Evolutionary conservation across 2,329 filamentous ascomycete species (phyloP).

Genomic region (Leptographium galeiforme): DNA sequence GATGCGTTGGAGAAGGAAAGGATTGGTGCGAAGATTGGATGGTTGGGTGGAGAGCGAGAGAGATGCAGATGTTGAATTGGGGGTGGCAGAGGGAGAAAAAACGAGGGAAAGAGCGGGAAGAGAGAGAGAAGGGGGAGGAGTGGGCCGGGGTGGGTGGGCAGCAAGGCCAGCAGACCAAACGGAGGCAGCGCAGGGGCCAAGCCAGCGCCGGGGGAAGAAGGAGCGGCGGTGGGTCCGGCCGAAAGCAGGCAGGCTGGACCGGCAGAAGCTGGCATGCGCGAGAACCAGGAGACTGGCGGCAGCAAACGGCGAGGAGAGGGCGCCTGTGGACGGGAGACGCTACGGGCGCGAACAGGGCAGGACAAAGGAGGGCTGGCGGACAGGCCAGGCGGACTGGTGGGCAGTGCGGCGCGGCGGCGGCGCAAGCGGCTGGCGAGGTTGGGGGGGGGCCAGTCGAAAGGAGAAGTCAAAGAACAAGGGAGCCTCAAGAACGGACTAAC

Average conservation of each 20-base stretch:
- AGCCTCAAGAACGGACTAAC: too few species aligned
- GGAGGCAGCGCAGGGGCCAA: neutral
- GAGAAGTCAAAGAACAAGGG: too few species aligned
- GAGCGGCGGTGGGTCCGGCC: neutral
- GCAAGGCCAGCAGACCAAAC: neutral
- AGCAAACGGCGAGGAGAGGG: neutral
- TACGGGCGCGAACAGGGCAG: neutral
- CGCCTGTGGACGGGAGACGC: too few species aligned
- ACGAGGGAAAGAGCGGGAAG: neutral
- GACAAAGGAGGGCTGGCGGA: neutral
- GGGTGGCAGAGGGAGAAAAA: neutral
- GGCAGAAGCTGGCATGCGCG: neutral
- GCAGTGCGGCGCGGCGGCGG: too few species aligned
- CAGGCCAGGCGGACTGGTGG: too few species aligned
- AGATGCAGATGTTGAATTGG: neutral
- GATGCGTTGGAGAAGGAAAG: neutral
- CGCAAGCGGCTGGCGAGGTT: too few species aligned
- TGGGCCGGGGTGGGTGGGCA: neutral
- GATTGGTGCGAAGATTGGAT: neutral
- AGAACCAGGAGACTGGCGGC: too few species aligned
- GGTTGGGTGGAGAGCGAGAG: slow-evolving; percentile 1
- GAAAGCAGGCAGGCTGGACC: neutral
- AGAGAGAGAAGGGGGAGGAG: neutral
- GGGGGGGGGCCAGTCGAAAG: too few species aligned
- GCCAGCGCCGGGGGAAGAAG: neutral